These are phyloP conservation scores for Forsythia suspensa DNA, from an alignment of 257 asterid species.

Conservation along the genomic window DNA sequence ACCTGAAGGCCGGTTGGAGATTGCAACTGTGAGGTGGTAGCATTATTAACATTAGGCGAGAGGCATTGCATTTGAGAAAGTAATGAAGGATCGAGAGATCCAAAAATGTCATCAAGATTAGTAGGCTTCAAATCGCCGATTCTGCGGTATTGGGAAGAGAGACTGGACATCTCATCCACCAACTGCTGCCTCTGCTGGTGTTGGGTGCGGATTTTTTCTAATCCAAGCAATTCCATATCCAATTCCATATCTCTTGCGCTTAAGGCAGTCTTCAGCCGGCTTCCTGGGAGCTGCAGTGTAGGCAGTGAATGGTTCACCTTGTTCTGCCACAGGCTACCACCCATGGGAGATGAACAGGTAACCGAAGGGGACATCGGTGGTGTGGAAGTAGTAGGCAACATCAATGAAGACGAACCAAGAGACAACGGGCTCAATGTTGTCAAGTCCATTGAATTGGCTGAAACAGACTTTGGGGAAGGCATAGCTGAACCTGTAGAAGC, in stretches of 20 bases:
- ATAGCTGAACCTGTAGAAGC: constrained; percentile 84
- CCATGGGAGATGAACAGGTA: constrained; percentile 70
- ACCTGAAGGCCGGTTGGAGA: constrained; percentile 62
- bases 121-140: constrained; percentile 61
- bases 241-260: constrained; percentile 61
- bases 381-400: constrained; percentile 40
- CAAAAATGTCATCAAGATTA: constrained; percentile 71
- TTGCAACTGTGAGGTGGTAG: constrained; percentile 40
- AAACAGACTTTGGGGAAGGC: constrained; percentile 66
- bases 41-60: constrained; percentile 42
- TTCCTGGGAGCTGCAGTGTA: constrained; percentile 67
- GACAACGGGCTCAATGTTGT: constrained; percentile 53
- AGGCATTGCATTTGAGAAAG: constrained; percentile 57
- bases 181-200: constrained; percentile 58
- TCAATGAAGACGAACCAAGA: constrained; percentile 45
- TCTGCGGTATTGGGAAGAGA: constrained; percentile 58
- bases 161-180: constrained; percentile 65
- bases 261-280: constrained; percentile 62
- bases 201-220: constrained; percentile 37
- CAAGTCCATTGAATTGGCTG: constrained; percentile 46
- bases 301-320: constrained; percentile 66
- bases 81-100: constrained; percentile 63
- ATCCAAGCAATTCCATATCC: constrained; percentile 31
- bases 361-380: constrained; percentile 67
- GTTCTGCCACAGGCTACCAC: constrained; percentile 55